Evolutionary conservation across 2,329 filamentous ascomycete genomes (phyloP).

Genomic region (Fusarium sp.): DNA sequence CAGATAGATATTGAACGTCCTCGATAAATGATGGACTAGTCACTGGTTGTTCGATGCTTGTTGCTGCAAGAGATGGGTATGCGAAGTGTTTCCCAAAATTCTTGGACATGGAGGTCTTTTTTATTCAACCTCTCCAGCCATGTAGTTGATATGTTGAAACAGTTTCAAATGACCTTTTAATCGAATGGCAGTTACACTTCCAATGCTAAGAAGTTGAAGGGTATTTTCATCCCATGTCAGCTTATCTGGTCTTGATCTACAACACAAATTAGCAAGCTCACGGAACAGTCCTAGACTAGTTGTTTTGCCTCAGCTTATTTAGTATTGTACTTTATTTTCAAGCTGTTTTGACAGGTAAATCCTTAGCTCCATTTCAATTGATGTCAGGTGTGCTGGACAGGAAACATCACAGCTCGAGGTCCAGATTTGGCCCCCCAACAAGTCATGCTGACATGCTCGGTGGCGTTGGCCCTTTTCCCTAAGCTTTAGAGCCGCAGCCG

Average conservation of each 20-base stretch:
- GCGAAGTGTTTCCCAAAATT: not conserved
- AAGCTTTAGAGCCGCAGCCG: constrained; percentile 33
- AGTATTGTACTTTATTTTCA: not conserved
- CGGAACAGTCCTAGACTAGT: constrained; percentile 2
- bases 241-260: not conserved
- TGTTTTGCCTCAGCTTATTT: not conserved
- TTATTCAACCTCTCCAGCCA: not conserved
- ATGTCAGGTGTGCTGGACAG: constrained; percentile 26
- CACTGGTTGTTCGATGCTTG: not conserved
- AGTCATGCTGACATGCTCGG: constrained; percentile 34
- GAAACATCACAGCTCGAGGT: constrained; percentile 12
- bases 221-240: not conserved
- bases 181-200: not conserved
- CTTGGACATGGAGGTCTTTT: not conserved
- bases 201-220: not conserved
- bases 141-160: not conserved
- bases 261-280: not conserved
- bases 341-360: not conserved
- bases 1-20: not conserved
- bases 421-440: constrained; percentile 17
- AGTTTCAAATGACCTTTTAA: not conserved
- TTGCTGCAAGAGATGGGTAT: not conserved
- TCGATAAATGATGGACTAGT: not conserved
- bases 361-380: constrained; percentile 3
- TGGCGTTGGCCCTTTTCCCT: constrained; percentile 37